A percentile compares a stretch with the other conserved stretches of the same genome.
Conservation (phyloP, 2,329 filamentous ascomycete genomes). For the Emmonsia crescens region DNA sequence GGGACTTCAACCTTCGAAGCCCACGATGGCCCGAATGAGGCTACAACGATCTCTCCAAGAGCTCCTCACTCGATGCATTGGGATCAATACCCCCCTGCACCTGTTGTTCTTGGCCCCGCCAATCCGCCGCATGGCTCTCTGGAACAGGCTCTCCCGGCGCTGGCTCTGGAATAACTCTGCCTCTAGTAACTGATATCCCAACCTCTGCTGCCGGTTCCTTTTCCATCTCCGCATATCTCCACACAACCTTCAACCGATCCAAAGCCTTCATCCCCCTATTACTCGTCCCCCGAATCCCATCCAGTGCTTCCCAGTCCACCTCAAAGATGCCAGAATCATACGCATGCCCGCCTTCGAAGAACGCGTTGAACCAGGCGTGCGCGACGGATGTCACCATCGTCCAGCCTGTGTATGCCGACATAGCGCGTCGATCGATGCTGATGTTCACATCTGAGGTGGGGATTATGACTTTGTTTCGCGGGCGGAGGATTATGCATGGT, state of each 20-base stretch:
- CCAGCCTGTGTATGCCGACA: slow-evolving; percentile 60
- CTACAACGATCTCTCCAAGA: background rate
- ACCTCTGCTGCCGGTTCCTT: slow-evolving; percentile 15
- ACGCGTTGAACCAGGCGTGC: slow-evolving; percentile 95
- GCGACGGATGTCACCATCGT: slow-evolving; percentile 89
- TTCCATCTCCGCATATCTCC: slow-evolving; percentile 45
- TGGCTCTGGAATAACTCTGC: slow-evolving; percentile 52
- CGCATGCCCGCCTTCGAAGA: slow-evolving; percentile 72
- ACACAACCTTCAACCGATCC: slow-evolving; percentile 75
- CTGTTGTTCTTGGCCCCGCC: slow-evolving; percentile 50
- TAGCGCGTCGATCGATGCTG: slow-evolving; percentile 74
- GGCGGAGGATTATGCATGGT: slow-evolving; percentile 68
- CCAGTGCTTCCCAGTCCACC: slow-evolving; percentile 67
- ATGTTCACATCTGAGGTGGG: slow-evolving; percentile 83
- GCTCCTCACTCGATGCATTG: background rate
- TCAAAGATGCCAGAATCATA: slow-evolving; percentile 61
- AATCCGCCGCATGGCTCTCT: slow-evolving; percentile 61
- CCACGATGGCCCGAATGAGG: background rate
- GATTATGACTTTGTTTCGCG: slow-evolving; percentile 55
- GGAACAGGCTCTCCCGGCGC: slow-evolving; percentile 55
- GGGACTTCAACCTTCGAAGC: background rate
- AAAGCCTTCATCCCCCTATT: slow-evolving; percentile 72
- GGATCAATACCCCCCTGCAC: slow-evolving; percentile 13
- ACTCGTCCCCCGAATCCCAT: slow-evolving; percentile 84
- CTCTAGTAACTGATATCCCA: slow-evolving; percentile 9